Evolutionary conservation across 495 filamentous ascomycete genomes (phyloP), one percentile per base, ranked within the genome.

Genomic region (Hypomontagnella monticulosa): DNA sequence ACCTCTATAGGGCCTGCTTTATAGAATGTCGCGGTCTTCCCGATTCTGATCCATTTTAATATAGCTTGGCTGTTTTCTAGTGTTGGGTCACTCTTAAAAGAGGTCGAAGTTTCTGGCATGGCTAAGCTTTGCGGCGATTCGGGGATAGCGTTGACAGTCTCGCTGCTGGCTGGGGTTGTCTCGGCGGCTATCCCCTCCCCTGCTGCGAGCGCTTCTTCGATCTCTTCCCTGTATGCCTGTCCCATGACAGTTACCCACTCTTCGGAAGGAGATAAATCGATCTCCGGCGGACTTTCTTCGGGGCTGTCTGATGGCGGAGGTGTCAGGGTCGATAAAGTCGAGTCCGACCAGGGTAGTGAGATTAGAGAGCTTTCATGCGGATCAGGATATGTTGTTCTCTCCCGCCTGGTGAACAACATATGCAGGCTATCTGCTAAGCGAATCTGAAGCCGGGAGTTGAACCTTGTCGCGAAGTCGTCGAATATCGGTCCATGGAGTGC

Each of bases 351-450:
- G 9, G 53, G 47, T 30, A 72, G 30, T 6, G 65, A 54, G 19
- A 71, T 57, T 14, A 74, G 18, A 7, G 57, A 67, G 27, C 73
- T 72, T 38, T 74, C 66, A 27, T 68, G 59, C 6, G 67, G 57
- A 7, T 38, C 19, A 0, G 34, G 41, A 33, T 63, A 69, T 0
- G 5, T 14, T 2, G 48, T 64, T 36, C 9, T 51, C 51, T 44
- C 10, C 50, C 18, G n/a, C 15, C 42, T 58, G 10, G 9, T 1
- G 10, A 55, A 33, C 4, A 70, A 33, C 1, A 14, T 59, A 14
- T 57, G 61, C 14, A 74, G 11, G n/a, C 66, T 64, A 2, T 38
- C 18, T n/a, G 4, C 42, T 4, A 70, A 5, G 4, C 8, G 34
- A 0, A 15, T 32, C 27, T 57, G 18, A 2, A 72, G 44, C 7